phyloP scores from a whole-genome alignment of 2,329 filamentous ascomycete genomes.

The Dryadomyces sulphureus region DNA sequence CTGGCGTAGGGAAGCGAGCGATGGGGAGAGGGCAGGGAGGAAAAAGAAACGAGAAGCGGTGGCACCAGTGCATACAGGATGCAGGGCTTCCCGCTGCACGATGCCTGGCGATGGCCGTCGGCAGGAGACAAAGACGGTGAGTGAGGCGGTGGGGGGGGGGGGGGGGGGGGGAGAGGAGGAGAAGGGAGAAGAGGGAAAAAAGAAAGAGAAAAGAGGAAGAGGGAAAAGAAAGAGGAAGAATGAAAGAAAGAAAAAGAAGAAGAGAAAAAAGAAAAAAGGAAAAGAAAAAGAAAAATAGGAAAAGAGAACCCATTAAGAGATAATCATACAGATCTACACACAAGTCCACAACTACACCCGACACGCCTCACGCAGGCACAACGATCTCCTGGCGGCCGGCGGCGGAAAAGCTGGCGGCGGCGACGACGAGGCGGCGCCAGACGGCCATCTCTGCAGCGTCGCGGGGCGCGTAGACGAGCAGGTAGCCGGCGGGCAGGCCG shows the following conservation, averaged over 20 bases:
- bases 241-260: not conserved
- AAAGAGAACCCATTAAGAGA: not conserved
- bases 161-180: not conserved
- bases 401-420: conserved; percentile 6
- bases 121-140: too few species aligned
- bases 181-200: not conserved
- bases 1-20: not conserved
- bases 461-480: conserved; percentile 26
- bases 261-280: not conserved
- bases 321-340: not conserved
- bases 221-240: not conserved
- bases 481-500: conserved; percentile 21
- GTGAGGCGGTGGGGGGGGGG: not conserved
- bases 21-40: not conserved
- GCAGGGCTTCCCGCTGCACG: not conserved
- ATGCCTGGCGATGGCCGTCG: not conserved
- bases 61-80: not conserved
- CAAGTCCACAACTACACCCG: not conserved
- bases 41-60: not conserved
- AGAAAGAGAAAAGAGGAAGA: not conserved
- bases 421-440: conserved; percentile 14
- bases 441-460: conserved; percentile 20
- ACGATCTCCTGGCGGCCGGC: conserved; percentile 2
- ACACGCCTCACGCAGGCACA: not conserved
- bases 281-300: not conserved